These are phyloP conservation scores for Ophiostoma ulmi DNA, from an alignment of 2,329 filamentous ascomycete genomes.

Conservation along the genomic window DNA sequence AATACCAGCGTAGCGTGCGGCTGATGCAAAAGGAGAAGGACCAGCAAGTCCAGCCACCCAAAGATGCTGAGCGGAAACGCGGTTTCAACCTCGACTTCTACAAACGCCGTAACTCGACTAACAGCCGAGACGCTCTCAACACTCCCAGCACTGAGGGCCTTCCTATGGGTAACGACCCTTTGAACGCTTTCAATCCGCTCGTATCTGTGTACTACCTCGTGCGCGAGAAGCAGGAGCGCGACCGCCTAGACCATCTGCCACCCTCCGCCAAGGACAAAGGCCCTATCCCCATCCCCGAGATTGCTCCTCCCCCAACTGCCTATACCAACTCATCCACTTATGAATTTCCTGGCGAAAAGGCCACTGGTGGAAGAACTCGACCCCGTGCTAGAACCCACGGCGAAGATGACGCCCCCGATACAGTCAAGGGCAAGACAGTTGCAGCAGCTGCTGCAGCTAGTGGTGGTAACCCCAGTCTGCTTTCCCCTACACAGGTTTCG, in stretches of 20 bases:
- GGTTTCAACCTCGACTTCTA: slow-evolving; percentile 94
- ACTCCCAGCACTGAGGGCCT: slow-evolving; percentile 82
- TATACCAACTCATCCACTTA: slow-evolving; percentile 82
- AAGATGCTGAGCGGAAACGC: slow-evolving; percentile 73
- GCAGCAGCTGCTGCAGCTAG: slow-evolving; percentile 36
- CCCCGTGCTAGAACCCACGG: slow-evolving; percentile 88
- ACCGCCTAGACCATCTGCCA: slow-evolving; percentile 48
- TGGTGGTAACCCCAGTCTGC: slow-evolving; percentile 31
- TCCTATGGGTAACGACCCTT: slow-evolving; percentile 73
- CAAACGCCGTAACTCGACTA: slow-evolving; percentile 83
- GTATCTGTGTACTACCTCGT: slow-evolving; percentile 94
- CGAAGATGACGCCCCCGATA: slow-evolving; percentile 79
- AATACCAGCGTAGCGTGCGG: slow-evolving; percentile 82
- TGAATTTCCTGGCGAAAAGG: slow-evolving; percentile 83
- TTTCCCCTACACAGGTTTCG: slow-evolving; percentile 38
- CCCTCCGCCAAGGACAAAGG: slow-evolving; percentile 40
- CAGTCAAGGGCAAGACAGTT: slow-evolving; percentile 49
- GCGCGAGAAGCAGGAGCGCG: slow-evolving; percentile 86
- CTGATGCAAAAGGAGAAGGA: slow-evolving; percentile 64
- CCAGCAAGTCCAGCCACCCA: slow-evolving; percentile 48
- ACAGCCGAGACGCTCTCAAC: slow-evolving; percentile 79
- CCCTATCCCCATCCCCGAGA: slow-evolving; percentile 57
- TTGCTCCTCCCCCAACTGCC: slow-evolving; percentile 75
- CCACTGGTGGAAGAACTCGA: slow-evolving; percentile 74
- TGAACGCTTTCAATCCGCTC: slow-evolving; percentile 89